Base-by-base conservation (phyloP, 805 yeast species). In the Kuraishia ogatae region DNA sequence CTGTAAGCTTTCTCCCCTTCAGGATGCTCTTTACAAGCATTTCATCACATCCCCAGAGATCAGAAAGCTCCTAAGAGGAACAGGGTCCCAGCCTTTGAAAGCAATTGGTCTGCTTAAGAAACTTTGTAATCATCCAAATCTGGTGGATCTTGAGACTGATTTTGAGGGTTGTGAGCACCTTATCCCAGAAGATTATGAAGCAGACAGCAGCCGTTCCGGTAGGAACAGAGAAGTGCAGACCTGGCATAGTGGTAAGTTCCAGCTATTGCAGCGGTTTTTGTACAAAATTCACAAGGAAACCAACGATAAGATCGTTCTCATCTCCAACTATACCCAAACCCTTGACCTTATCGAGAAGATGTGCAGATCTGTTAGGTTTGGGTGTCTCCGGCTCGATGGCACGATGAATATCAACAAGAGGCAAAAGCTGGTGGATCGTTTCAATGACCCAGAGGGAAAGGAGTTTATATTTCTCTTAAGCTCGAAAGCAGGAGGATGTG, bases 401-500 rank as follows among this genome's bases (percentile, higher is more conserved):
- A 87, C 97, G 0, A 82, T 93, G 90, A 83, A 80, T 54, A 91
- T 94, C 56, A 89, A 87, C 71, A 94, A 94, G 66, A 81, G 99
- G 59, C 98, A 94, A 64, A 90, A 88, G 62, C 74, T 93, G 35
- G 99, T 94, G 20, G 98, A 93, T 68, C 74, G 79, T 61, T 92
- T 94, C 71, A 94, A 94, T 65, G 87, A 94, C 62, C 97, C 97
- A 1, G 87, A 88, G 50, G 87, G 91, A 1, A 77, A 83, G 1
- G 97, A 92, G 60, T 94, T 93, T 67, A 83, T 94, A 1, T 94
- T 94, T 62, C 74, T 94, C 57, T 74, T 94, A 53, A 89, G 97
- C 66, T 89, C 97, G 7, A 94, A 94, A 69, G 99, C 99, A 1
- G 99, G 99, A 62, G 99, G 99, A 1, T 94, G 99, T 75, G 99